A percentile compares a stretch with the other conserved stretches of the same genome.
phyloP scores from a whole-genome alignment of 768 basidiomycete genomes.

The Lactarius sp. region DNA sequence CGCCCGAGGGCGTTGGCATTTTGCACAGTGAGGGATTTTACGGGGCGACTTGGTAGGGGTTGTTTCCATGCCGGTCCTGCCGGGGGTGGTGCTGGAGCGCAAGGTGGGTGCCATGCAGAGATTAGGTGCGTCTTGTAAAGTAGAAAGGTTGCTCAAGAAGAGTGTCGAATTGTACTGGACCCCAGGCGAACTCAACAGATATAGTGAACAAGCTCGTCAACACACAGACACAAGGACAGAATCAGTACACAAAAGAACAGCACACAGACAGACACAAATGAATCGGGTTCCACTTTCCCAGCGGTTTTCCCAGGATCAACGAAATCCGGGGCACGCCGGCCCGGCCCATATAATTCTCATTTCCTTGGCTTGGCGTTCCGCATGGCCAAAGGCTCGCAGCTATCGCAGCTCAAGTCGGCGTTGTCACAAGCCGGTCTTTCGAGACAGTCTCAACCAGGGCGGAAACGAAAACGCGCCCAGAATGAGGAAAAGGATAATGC shows the following conservation, averaged over 20 bases:
- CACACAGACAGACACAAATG: neutral
- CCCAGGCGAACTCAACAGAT: neutral
- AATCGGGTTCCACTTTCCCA: neutral
- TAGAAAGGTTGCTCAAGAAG: neutral
- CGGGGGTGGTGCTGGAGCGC: slow-evolving; percentile 16
- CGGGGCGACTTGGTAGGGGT: slow-evolving; percentile 42
- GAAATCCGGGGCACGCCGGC: neutral
- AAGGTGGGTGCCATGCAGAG: slow-evolving; percentile 16
- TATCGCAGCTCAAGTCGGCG: slow-evolving; percentile 85
- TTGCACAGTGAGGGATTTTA: slow-evolving; percentile 49
- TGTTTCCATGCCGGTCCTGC: slow-evolving; percentile 10
- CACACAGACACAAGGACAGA: neutral
- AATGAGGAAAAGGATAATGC: slow-evolving; percentile 74
- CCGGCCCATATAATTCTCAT: neutral
- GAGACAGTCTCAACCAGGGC: slow-evolving; percentile 48
- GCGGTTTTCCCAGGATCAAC: neutral
- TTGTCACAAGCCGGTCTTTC: slow-evolving; percentile 76
- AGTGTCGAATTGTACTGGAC: neutral
- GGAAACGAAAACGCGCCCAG: slow-evolving; percentile 64
- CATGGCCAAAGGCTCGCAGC: slow-evolving; percentile 85
- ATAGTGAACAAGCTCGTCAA: neutral
- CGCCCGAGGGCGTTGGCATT: slow-evolving; percentile 50
- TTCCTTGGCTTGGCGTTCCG: neutral
- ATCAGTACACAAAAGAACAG: neutral
- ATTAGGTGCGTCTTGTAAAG: neutral